Evolutionary conservation across 768 basidiomycete genomes (phyloP).

Genomic region (Naganishia randhawae): DNA sequence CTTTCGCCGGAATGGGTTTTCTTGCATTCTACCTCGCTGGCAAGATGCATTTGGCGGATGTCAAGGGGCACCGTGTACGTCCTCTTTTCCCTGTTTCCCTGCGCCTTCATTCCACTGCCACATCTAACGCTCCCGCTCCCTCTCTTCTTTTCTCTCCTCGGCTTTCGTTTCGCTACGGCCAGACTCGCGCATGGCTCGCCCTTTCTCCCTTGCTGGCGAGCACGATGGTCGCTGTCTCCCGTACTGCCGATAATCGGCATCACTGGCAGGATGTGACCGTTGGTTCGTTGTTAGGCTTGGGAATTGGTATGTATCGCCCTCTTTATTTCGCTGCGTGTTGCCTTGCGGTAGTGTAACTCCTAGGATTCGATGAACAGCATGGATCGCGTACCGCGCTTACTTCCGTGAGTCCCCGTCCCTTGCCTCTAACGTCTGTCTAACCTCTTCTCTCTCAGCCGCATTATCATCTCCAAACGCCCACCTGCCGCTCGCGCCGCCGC

Average conservation of each 20-base stretch:
- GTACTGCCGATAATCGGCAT: constrained; percentile 89
- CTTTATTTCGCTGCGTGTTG: too few species aligned
- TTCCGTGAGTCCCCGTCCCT: constrained; percentile 35
- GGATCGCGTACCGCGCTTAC: constrained; percentile 47
- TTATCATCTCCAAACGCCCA: constrained; percentile 43
- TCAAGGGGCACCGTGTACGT: constrained; percentile 60
- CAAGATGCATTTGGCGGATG: constrained; percentile 85
- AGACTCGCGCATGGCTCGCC: constrained; percentile 67
- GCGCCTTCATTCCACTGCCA: neutral
- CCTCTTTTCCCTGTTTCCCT: constrained; percentile 42
- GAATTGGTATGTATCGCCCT: constrained; percentile 59
- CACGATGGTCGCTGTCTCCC: constrained; percentile 56
- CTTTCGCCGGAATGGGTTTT: constrained; percentile 89
- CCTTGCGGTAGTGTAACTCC: neutral
- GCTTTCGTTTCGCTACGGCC: too few species aligned
- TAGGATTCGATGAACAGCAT: constrained; percentile 31
- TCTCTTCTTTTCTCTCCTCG: constrained; percentile 2
- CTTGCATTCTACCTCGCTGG: constrained; percentile 83
- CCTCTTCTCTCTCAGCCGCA: constrained; percentile 33
- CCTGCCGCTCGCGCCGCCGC: constrained; percentile 44
- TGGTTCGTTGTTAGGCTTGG: constrained; percentile 70
- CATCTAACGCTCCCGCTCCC: neutral
- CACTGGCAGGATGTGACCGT: constrained; percentile 89
- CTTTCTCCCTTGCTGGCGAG: constrained; percentile 73
- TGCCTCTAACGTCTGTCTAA: neutral